phyloP scores from a whole-genome alignment of 2,329 filamentous ascomycete genomes.

The Mariannaea elegans region DNA sequence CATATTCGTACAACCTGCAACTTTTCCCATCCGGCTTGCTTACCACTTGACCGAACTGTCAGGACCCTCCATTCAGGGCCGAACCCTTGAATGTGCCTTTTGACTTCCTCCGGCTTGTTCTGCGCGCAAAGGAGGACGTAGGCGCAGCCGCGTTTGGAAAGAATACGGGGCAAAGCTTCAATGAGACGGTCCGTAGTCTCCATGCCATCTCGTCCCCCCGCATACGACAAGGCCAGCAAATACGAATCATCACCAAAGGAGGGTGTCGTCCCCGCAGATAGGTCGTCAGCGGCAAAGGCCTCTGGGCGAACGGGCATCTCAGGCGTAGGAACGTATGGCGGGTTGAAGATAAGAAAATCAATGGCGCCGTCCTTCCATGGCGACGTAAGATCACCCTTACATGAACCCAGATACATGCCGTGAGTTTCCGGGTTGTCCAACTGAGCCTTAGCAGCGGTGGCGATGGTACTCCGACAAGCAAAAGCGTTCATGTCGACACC shows the following conservation, averaged over 20 bases:
- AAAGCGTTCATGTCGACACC: constrained; percentile 87
- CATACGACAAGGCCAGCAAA: constrained; percentile 85
- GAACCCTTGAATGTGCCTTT: constrained; percentile 64
- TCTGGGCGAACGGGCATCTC: constrained; percentile 68
- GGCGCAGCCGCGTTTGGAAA: constrained; percentile 77
- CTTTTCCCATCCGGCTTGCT: constrained; percentile 93
- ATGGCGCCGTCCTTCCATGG: constrained; percentile 66
- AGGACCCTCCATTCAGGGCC: constrained; percentile 73
- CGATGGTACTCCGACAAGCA: constrained; percentile 78
- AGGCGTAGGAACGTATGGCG: constrained; percentile 92
- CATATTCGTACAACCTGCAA: constrained; percentile 89
- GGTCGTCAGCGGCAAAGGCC: constrained; percentile 36
- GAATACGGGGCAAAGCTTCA: constrained; percentile 68
- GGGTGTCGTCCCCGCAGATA: constrained; percentile 44
- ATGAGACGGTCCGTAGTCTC: constrained; percentile 87
- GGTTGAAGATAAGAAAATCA: constrained; percentile 94
- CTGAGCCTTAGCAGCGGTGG: constrained; percentile 68
- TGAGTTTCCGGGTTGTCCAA: constrained; percentile 46
- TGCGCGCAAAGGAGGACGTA: constrained; percentile 92
- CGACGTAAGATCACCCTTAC: constrained; percentile 75
- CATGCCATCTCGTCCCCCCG: constrained; percentile 91
- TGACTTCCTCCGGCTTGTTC: constrained; percentile 83
- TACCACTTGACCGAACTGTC: constrained; percentile 83
- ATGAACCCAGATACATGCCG: constrained; percentile 69
- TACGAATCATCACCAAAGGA: constrained; percentile 83